Evolutionary conservation across 2,329 filamentous ascomycete species (phyloP), one percentile per base, ranked within the genome.

Genomic region (Arachnopeziza araneosa): DNA sequence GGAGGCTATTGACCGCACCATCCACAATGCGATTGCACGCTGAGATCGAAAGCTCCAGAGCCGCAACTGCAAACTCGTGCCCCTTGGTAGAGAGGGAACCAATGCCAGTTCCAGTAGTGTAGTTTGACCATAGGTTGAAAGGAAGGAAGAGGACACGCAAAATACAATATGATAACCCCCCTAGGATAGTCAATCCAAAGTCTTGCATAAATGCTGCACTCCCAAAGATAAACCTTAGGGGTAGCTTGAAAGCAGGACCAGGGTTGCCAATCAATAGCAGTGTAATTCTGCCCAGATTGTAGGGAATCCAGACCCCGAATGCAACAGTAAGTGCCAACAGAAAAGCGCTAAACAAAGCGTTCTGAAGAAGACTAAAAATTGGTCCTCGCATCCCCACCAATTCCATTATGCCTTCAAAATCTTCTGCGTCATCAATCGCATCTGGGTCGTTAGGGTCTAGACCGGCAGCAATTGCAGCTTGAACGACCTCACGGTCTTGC

Each of bases 301-400:
- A 99, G 0, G 95, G 95, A 56, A 96, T 77, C 77, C 95, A 96
- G 52, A 98, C 85, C 56, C 92, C 93, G 60, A 89, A 78, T 56
- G 91, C 88, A 50, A 99, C 86, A 17, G 93, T 96, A 56, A 93
- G 84, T 0, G 90, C 89, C 17, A 99, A 91, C 26, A 99, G 81
- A 52, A 98, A 88, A 8, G 90, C 88, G 72, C 93, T 96, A 74
- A 99, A 99, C 19, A 97, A 86, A 58, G 90, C 92, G 67, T 99
- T 99, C 70, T 99, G 95, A 66, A 98, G 86, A 6, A 99, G 82
- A 2, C 91, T 92, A 17, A 89, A 88, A 2, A 99, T 80, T 0
- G 95, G 95, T 0, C 95, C 95, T 70, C 96, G 91, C 89, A 99
- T 96, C 48, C 95, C 95, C 61, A 99, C 89, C 19, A 99, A 83